Conservation (phyloP, 306 rosid species). For the Pterocarpus santalinus region DNA sequence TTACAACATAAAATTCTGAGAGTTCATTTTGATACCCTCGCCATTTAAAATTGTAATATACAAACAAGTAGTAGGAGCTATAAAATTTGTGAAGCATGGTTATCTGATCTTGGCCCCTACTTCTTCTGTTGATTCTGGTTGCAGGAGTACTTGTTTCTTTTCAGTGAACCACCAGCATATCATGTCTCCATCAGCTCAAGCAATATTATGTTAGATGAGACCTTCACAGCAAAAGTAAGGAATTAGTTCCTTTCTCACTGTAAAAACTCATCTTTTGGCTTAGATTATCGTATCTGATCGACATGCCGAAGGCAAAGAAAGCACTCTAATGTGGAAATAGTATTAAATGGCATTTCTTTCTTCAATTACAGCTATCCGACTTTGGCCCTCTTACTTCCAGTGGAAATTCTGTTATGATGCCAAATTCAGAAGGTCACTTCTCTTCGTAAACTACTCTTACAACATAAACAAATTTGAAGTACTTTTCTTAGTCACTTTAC, state of each 20-base stretch:
- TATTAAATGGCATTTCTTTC: slow-evolving; percentile 22
- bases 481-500: slow-evolving; percentile 2
- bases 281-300: slow-evolving; percentile 16
- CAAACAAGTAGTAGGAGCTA: neutral
- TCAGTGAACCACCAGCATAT: slow-evolving; percentile 79
- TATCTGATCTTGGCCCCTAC: slow-evolving; percentile 34
- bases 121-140: slow-evolving; percentile 34
- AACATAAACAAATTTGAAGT: neutral
- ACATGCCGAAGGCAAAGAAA: slow-evolving; percentile 31
- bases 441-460: slow-evolving; percentile 20
- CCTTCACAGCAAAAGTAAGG: slow-evolving; percentile 83
- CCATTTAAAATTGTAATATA: neutral
- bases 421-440: slow-evolving; percentile 68
- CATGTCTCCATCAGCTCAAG: slow-evolving; percentile 83
- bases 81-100: slow-evolving; percentile 9
- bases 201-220: slow-evolving; percentile 87
- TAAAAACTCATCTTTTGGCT: slow-evolving; percentile 21
- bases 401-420: slow-evolving; percentile 47
- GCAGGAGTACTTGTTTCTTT: slow-evolving; percentile 92
- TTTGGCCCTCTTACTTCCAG: slow-evolving; percentile 62
- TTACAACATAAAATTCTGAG: neutral
- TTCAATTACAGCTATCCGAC: slow-evolving; percentile 76
- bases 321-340: slow-evolving; percentile 1
- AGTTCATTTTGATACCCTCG: neutral
- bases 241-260: slow-evolving; percentile 26